Percentiles rank a stretch among this genome's conserved stretches.
These are phyloP conservation scores for Lepidium africanum DNA, from an alignment of 345 rosid genomes.

Conservation along the genomic window DNA sequence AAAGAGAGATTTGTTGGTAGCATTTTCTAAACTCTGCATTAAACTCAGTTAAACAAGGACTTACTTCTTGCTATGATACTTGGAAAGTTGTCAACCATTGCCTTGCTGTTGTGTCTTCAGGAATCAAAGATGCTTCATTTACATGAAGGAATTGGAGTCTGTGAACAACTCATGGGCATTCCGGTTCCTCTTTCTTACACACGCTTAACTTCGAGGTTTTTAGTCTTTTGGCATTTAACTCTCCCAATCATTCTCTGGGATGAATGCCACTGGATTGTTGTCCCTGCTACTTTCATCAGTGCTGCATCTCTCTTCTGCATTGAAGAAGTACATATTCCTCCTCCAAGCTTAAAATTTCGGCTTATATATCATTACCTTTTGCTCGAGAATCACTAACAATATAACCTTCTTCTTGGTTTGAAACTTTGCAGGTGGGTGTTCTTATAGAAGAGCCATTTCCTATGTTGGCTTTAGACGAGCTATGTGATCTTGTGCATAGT, in stretches of 20 bases:
- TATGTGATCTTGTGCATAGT: constrained; percentile 45
- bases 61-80: neutral
- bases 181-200: constrained; percentile 93
- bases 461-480: constrained; percentile 79
- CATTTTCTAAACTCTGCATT: neutral
- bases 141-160: constrained; percentile 78
- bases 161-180: constrained; percentile 76
- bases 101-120: constrained; percentile 26
- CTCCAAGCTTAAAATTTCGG: neutral
- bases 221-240: constrained; percentile 90
- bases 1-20: constrained; percentile 57
- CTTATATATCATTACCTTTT: neutral
- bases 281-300: constrained; percentile 90
- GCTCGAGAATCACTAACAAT: neutral
- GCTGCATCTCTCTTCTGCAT: constrained; percentile 95
- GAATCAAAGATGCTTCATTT: constrained; percentile 66
- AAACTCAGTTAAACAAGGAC: neutral
- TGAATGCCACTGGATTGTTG: constrained; percentile 95
- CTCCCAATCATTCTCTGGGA: constrained; percentile 94
- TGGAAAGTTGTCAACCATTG: neutral
- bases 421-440: constrained; percentile 71
- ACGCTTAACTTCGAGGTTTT: constrained; percentile 86
- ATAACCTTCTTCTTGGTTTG: neutral
- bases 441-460: constrained; percentile 95
- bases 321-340: constrained; percentile 51